Evolutionary conservation across 441 rosid species (phyloP).

Genomic region (Biscutella auriculata): DNA sequence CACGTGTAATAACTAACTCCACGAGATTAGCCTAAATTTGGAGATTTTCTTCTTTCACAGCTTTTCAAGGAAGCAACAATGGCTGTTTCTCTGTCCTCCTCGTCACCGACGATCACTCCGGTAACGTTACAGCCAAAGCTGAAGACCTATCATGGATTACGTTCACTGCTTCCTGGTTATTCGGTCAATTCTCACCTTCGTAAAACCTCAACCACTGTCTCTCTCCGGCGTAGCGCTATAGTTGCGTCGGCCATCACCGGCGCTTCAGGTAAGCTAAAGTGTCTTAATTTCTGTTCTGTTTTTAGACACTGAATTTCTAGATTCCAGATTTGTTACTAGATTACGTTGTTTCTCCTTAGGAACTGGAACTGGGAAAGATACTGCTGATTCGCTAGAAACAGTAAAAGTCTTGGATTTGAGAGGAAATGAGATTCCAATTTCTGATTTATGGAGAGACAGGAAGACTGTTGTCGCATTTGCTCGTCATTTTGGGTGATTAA

Average conservation of each 20-base stretch:
- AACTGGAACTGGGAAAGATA: conserved; percentile 32
- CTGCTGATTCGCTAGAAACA: conserved; percentile 30
- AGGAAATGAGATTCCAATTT: conserved; percentile 54
- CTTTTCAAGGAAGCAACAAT: conserved; percentile 14
- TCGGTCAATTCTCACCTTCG: conserved; percentile 8
- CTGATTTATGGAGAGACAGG: conserved; percentile 80
- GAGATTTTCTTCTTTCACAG: background rate
- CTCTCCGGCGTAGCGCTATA: conserved; percentile 17
- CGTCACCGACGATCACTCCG: conserved; percentile 16
- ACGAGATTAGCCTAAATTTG: conserved; percentile 9
- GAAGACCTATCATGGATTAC: background rate
- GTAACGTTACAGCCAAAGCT: conserved; percentile 17
- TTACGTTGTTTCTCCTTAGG: conserved; percentile 21
- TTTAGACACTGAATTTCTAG: background rate
- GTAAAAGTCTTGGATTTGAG: conserved; percentile 58
- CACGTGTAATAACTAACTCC: conserved; percentile 34
- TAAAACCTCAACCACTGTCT: background rate
- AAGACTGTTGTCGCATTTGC: conserved; percentile 84
- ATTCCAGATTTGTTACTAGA: background rate
- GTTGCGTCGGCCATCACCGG: conserved; percentile 42
- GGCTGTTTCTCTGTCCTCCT: conserved; percentile 39
- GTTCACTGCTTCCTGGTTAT: background rate
- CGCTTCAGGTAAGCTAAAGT: conserved; percentile 35
- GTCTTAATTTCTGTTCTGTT: background rate
- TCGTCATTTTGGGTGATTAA: conserved; percentile 78